A percentile compares a stretch with the other conserved stretches of the same genome.
Evolutionary conservation across 176 grass and related monocot genomes (phyloP).

Genomic region (barley (Hordeum vulgare)): DNA sequence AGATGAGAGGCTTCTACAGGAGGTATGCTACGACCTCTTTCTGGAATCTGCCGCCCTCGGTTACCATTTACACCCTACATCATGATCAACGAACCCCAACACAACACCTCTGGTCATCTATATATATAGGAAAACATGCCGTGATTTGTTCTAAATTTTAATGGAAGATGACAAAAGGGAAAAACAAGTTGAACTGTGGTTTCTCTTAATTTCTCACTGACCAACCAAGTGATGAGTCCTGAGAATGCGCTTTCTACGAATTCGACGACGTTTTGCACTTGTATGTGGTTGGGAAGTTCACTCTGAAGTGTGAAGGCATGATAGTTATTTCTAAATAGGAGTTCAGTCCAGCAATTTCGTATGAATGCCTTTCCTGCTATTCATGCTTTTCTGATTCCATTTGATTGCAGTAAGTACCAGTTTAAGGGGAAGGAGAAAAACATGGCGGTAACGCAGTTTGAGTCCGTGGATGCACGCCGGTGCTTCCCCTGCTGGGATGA

Average conservation of each 20-base stretch:
- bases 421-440: slow-evolving; percentile 46
- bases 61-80: not conserved
- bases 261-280: not conserved
- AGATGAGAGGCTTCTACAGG: slow-evolving; percentile 77
- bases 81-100: not conserved
- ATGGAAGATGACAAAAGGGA: not conserved
- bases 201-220: not conserved
- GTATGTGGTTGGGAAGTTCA: not conserved
- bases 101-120: not conserved
- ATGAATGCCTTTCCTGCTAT: not conserved
- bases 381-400: not conserved
- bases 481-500: slow-evolving; percentile 96
- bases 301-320: not conserved
- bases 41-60: not conserved
- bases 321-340: not conserved
- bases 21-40: slow-evolving; percentile 27
- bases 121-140: too few relatives aligned
- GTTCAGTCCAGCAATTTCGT: not conserved
- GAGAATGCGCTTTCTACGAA: too few relatives aligned
- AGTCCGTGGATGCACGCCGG: slow-evolving; percentile 68
- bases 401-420: slow-evolving; percentile 47
- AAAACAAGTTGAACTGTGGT: not conserved
- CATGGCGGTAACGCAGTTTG: slow-evolving; percentile 88
- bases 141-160: not conserved
- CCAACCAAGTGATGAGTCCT: too few relatives aligned